A percentile compares a stretch with the other conserved stretches of the same genome.
Evolutionary conservation across 73 alveolate genomes (phyloP).

Genomic region (Paramecium octaurelia): DNA sequence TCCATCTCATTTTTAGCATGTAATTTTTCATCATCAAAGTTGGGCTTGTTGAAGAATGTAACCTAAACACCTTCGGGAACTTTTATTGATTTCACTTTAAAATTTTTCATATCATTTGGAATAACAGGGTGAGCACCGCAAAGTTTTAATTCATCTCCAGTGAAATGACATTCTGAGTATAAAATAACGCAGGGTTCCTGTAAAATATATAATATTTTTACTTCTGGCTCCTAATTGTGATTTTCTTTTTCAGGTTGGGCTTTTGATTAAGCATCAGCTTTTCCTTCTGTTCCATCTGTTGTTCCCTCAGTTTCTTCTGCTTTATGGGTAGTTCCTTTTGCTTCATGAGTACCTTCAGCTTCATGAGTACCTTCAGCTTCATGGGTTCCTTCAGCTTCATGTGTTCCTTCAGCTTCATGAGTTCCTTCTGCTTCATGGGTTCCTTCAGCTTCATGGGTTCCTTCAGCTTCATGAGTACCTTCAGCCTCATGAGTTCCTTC

Average conservation of each 20-base stretch:
- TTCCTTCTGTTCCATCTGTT: not conserved
- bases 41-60: not conserved
- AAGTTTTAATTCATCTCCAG: not conserved
- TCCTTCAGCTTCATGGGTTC: no score
- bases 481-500: no score
- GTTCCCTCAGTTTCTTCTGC: not conserved
- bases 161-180: not conserved
- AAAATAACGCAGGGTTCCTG: not conserved
- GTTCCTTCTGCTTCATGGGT: no score
- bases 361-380: no score
- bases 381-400: no score
- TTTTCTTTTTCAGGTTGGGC: not conserved
- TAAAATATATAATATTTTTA: not conserved
- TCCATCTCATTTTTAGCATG: not conserved
- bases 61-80: constrained; percentile 13
- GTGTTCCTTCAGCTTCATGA: no score
- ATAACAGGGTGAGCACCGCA: not conserved
- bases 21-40: not conserved
- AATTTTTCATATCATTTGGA: not conserved
- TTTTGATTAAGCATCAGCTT: not conserved
- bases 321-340: not conserved
- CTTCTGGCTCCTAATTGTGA: not conserved
- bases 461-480: no score
- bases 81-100: not conserved
- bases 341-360: no score